A percentile compares a stretch with the other conserved stretches of the same genome.
Conservation (phyloP, 805 yeast species). For the Kazachstania psychrophila region DNA sequence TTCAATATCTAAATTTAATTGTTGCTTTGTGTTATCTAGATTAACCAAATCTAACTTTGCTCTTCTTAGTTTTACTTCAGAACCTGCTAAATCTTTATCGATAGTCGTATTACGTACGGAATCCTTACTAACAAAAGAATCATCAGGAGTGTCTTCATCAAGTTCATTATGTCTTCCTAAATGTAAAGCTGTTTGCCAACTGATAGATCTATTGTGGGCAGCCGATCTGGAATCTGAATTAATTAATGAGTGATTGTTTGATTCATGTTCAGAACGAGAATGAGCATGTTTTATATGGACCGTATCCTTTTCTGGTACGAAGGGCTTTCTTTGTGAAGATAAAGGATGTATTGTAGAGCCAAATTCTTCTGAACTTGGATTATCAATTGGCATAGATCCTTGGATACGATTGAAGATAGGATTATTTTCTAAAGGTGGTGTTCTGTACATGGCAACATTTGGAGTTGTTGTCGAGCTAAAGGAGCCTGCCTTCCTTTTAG, state of each 20-base stretch:
- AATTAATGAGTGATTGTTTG: not conserved
- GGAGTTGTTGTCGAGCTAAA: slow-evolving; percentile 1
- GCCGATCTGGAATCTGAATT: not conserved
- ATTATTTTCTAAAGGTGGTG: slow-evolving; percentile 11
- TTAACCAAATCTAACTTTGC: slow-evolving; percentile 35
- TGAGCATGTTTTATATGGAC: too few relatives aligned
- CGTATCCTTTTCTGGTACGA: too few relatives aligned
- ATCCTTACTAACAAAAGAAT: not conserved
- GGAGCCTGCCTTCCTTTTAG: slow-evolving; percentile 9
- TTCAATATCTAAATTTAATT: slow-evolving; percentile 42
- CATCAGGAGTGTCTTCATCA: not conserved
- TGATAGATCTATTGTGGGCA: slow-evolving; percentile 3
- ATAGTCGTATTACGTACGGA: not conserved
- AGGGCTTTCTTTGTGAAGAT: not conserved
- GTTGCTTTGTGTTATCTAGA: slow-evolving; percentile 36
- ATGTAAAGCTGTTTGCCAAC: slow-evolving; percentile 5
- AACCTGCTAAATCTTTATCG: slow-evolving; percentile 17
- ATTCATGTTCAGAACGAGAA: too few relatives aligned
- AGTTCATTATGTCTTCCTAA: not conserved
- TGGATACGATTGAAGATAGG: not conserved
- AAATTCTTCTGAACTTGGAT: not conserved
- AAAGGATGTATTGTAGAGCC: not conserved
- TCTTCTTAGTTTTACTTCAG: slow-evolving; percentile 33
- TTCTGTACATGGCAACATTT: slow-evolving; percentile 12
- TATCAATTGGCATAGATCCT: not conserved